Percentiles rank a stretch among this genome's conserved stretches.
These are phyloP conservation scores for Dillenia turbinata DNA, from an alignment of 164 flowering plant genomes.

Conservation along the genomic window DNA sequence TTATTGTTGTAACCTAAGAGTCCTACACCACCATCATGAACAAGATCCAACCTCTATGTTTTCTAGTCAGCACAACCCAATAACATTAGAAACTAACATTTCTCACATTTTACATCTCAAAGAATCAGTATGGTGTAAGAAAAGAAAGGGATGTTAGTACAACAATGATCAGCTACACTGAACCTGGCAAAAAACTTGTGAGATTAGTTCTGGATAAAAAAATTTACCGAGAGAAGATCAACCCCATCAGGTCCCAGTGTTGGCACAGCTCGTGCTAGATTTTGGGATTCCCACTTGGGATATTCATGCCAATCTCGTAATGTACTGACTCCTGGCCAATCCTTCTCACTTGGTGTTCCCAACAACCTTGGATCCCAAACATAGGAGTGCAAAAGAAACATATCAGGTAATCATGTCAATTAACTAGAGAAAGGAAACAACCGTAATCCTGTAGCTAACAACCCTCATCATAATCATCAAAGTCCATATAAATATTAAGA, in stretches of 20 bases:
- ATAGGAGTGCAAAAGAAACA: not conserved
- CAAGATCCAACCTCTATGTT: no score
- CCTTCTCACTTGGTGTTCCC: slow-evolving; percentile 89
- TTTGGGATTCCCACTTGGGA: slow-evolving; percentile 93
- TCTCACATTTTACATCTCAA: not conserved
- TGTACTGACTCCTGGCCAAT: slow-evolving; percentile 92
- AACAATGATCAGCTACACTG: not conserved
- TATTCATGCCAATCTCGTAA: slow-evolving; percentile 94
- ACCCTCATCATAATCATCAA: no score
- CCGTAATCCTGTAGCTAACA: not conserved
- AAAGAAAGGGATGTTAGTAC: not conserved
- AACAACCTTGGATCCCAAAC: slow-evolving; percentile 46
- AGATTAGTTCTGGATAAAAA: not conserved
- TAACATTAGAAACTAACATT: no score
- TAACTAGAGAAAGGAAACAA: not conserved
- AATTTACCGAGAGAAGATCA: slow-evolving; percentile 78
- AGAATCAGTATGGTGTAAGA: not conserved
- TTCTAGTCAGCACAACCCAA: no score
- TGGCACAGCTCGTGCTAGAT: slow-evolving; percentile 76
- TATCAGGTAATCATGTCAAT: not conserved
- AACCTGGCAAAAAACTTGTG: not conserved
- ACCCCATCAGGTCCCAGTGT: slow-evolving; percentile 74
- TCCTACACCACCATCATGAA: no score
- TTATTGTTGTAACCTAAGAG: no score
- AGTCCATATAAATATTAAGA: no score